Conservation (phyloP, 2,329 filamentous ascomycete species). For the Xylariaceae sp. region DNA sequence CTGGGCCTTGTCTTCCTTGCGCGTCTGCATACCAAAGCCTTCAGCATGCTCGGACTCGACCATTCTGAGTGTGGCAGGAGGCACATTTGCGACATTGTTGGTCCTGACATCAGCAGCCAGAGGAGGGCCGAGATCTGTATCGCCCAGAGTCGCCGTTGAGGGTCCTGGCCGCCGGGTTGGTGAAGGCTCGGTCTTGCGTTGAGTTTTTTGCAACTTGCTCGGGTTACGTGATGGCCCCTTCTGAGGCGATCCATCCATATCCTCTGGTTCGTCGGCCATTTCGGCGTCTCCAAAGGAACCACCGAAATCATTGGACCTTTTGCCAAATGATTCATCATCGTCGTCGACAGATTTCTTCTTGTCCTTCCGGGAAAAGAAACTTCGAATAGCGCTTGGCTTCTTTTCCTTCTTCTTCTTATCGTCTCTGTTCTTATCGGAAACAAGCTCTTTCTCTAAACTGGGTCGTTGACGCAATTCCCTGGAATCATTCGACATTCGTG, state of each 20-base stretch:
- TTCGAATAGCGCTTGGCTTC: conserved; percentile 46
- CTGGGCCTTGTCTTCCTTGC: conserved; percentile 38
- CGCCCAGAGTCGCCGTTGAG: conserved; percentile 28
- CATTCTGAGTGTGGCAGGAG: conserved; percentile 52
- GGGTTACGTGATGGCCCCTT: conserved; percentile 51
- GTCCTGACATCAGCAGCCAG: conserved; percentile 31
- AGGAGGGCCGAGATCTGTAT: conserved; percentile 34
- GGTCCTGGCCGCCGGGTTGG: conserved; percentile 39
- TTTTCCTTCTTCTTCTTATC: conserved; percentile 56
- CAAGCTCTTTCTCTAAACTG: conserved; percentile 53
- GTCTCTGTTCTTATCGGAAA: conserved; percentile 53
- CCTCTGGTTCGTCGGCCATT: conserved; percentile 42
- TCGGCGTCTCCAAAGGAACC: conserved; percentile 33
- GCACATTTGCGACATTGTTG: conserved; percentile 54
- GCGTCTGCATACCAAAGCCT: conserved; percentile 31
- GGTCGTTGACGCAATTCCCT: conserved; percentile 48
- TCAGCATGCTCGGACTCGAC: conserved; percentile 52
- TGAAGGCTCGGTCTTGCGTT: conserved; percentile 47
- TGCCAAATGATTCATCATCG: conserved; percentile 58
- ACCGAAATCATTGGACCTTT: conserved; percentile 56
- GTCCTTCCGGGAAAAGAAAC: conserved; percentile 60
- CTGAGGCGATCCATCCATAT: conserved; percentile 45
- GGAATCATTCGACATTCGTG: conserved; percentile 39
- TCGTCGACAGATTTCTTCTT: conserved; percentile 55
- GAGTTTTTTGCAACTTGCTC: conserved; percentile 69